A percentile compares a stretch with the other conserved stretches of the same genome.
phyloP scores from a whole-genome alignment of 352 stramenopile genomes.

The Blastocystis sp. region DNA sequence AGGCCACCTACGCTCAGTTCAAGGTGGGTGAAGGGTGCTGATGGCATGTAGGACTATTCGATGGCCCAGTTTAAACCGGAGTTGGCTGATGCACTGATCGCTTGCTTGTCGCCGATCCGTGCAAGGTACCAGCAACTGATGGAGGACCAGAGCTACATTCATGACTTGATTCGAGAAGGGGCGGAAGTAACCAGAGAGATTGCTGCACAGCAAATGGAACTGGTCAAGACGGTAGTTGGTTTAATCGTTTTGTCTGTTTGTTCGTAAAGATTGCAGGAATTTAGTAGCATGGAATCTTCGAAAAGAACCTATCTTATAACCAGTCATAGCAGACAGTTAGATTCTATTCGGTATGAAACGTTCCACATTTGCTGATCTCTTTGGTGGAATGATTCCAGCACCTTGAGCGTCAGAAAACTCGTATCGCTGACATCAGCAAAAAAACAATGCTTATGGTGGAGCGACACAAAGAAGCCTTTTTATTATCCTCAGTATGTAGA shows the following conservation, averaged over 20 bases:
- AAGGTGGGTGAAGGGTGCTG: slow-evolving; percentile 70
- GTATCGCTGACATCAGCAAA: too few relatives aligned
- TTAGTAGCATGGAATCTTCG: too few relatives aligned
- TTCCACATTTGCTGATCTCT: too few relatives aligned
- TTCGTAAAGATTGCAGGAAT: not conserved
- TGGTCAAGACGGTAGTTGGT: slow-evolving; percentile 74
- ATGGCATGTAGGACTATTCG: slow-evolving; percentile 67
- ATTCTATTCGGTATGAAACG: too few relatives aligned
- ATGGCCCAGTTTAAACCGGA: slow-evolving; percentile 88
- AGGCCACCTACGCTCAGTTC: slow-evolving; percentile 73
- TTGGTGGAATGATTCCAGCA: too few relatives aligned
- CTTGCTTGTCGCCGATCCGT: slow-evolving; percentile 89
- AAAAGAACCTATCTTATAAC: too few relatives aligned
- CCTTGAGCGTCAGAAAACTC: too few relatives aligned
- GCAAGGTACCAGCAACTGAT: slow-evolving; percentile 83
- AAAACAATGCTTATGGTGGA: too few relatives aligned
- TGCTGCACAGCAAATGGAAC: slow-evolving; percentile 72
- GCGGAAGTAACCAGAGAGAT: slow-evolving; percentile 71
- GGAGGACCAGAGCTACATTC: slow-evolving; percentile 80
- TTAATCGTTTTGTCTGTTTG: slow-evolving; percentile 62
- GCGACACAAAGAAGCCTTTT: too few relatives aligned
- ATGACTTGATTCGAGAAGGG: slow-evolving; percentile 79
- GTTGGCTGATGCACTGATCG: slow-evolving; percentile 86
- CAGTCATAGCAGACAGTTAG: too few relatives aligned
- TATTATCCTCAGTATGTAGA: too few relatives aligned